Evolutionary conservation across 2,329 filamentous ascomycete genomes (phyloP), one percentile per base, ranked within the genome.

Genomic region (Pseudocercospora fijiensis): DNA sequence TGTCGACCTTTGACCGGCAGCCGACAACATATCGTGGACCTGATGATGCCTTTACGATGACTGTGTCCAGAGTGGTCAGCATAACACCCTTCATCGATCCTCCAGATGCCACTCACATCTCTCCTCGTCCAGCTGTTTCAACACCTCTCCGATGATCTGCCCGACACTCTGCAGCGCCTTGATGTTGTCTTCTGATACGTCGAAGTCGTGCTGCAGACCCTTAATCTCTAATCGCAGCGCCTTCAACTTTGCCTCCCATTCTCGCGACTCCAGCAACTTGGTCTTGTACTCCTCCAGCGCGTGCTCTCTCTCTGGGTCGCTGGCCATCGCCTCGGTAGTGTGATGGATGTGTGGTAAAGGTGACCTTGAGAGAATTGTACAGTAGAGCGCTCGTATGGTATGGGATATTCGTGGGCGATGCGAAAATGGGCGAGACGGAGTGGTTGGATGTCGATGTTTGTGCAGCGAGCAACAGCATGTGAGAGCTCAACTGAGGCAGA

Each of bases 211-310:
- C 77, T 96, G 92, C 61, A 98, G 81, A 65, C 90, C 92, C 83
- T 98, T 99, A 79, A 99, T 97, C 72, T 97, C 95, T 80, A 96
- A 83, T 67, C 95, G 91, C 73, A 99, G 83, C 59, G 89, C 87
- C 83, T 98, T 99, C 66, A 99, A 86, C 85, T 98, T 99, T 58
- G 94, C 90, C 80, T 99, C 96, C 92, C 92, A 98, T 85, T 99
- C 95, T 80, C 96, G 88, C 73, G 96, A 96, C 80, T 99, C 94
- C 75, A 97, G 85, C 73, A 84, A 77, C 76, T 83, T 83, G 57
- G 72, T 74, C 77, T 83, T 83, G 79, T 83, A 84, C 70, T 81
- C 79, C 33, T 83, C 79, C 62, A 84, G 79, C 61, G 82, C 80
- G 62, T 82, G 79, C 61, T 82, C 78, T 70, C 81, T 77, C 76